Evolutionary conservation across 805 yeast species (phyloP), one percentile per base, ranked within the genome.

Genomic region (Myxozyma kluyveri): DNA sequence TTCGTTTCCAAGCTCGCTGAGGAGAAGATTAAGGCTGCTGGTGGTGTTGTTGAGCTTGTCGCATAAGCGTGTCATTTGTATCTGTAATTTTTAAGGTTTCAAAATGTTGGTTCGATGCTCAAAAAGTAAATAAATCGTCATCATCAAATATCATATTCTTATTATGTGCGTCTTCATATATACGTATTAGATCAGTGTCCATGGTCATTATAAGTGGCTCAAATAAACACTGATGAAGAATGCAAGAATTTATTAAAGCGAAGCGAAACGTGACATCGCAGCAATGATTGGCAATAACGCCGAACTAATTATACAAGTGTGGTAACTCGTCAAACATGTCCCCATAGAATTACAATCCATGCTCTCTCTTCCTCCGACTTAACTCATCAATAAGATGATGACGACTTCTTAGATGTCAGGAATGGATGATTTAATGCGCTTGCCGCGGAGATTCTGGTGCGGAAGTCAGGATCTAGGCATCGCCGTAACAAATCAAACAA

Each of bases 41-140:
- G 99, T 81, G 99, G 99, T 87, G 99, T 87, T 74, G 95, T 93
- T 77, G 99, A 93, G 83, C 87, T 93, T 75, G 79, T 93, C 76
- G 99, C 99, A 79, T 93, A 88, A 86, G 64, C 69, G 32, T 3
- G 17, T 2, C 43, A 35, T 49, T 33, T 49, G 57, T 48, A 22
- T 49, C 43, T 45, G 47, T 49, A 52, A 42, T 40, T 38, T 32
- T 32, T 17, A 36, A 44, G 56, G 40, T 45, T 42, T 45, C 50
- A 52, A 54, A 52, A 44, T 51, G 56, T 51, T 42, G 54, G 51
- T 47, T 23, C 18, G 27, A 22, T 38, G 42, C 49, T 49, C 33
- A 41, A 48, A 49, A 52, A 52, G 53, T 52, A 52, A 52, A 52
- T 52, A 52, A 42, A 44, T 42, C 39, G 18, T 35, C 12, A 17